A percentile compares a stretch with the other conserved stretches of the same genome.
Evolutionary conservation across 208 protist genomes (phyloP).

Genomic region (Acanthamoeba comandoni): DNA sequence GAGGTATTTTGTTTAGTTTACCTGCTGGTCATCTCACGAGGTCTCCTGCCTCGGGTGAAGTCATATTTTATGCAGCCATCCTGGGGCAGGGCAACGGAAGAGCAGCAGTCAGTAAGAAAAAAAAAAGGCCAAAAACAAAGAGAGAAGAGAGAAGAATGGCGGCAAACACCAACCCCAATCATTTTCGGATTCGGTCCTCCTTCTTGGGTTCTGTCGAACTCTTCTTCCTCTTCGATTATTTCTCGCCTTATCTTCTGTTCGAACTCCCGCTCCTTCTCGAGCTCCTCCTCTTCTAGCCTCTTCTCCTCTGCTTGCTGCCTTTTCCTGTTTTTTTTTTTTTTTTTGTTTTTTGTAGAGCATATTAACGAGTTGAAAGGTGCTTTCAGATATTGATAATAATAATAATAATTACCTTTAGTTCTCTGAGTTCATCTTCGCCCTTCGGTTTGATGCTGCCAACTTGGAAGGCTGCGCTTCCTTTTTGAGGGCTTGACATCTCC

Average conservation of each 20-base stretch:
- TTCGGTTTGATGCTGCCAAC: conserved; percentile 36
- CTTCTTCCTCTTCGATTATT: conserved; percentile 59
- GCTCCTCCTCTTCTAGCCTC: conserved; percentile 58
- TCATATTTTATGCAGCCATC: conserved; percentile 66
- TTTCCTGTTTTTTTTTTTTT: no score
- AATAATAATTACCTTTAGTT: conserved; percentile 1
- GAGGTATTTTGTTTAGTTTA: no score
- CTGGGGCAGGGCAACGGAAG: background rate
- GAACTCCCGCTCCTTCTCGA: conserved; percentile 50
- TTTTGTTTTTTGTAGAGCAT: background rate
- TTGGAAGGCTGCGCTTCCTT: background rate
- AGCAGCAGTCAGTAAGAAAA: background rate
- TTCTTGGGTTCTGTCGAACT: conserved; percentile 38
- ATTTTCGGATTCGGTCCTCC: conserved; percentile 60
- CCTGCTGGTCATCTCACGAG: conserved; percentile 21
- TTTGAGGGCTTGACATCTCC: conserved; percentile 20
- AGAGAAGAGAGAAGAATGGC: background rate
- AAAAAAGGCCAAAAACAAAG: background rate
- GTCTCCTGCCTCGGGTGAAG: conserved; percentile 49
- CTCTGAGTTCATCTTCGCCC: conserved; percentile 38
- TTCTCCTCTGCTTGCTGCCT: conserved; percentile 55
- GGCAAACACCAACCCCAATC: background rate
- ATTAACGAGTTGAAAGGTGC: no score
- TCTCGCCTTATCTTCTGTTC: conserved; percentile 70
- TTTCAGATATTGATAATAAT: no score